Percentiles rank a stretch among this genome's conserved stretches.
Evolutionary conservation across 305 asterid genomes (phyloP).

Genomic region (Withania somnifera): DNA sequence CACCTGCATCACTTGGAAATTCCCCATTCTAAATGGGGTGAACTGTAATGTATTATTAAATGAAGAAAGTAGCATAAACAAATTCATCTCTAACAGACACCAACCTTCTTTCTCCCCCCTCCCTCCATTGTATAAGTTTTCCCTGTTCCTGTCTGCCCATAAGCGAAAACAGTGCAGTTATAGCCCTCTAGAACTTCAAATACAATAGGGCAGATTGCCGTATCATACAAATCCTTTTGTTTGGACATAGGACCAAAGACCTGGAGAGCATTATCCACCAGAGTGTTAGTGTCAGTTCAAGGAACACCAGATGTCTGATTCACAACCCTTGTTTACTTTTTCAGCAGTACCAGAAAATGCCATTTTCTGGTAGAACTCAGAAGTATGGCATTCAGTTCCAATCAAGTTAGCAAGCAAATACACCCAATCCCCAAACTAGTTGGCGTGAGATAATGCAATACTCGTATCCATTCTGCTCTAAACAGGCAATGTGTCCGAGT

Average conservation of each 20-base stretch:
- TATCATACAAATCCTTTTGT: constrained; percentile 88
- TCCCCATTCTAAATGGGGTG: constrained; percentile 68
- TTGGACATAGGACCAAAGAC: constrained; percentile 88
- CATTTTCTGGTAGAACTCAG: background rate
- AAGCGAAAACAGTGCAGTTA: constrained; percentile 96
- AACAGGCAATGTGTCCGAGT: background rate
- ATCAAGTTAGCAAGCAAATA: background rate
- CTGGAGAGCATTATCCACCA: constrained; percentile 28
- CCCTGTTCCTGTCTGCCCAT: constrained; percentile 99
- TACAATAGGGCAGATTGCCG: constrained; percentile 79
- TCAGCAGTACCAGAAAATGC: background rate
- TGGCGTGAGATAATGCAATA: background rate
- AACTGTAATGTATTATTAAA: constrained; percentile 6
- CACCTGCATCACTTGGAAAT: constrained; percentile 95
- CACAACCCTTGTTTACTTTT: background rate
- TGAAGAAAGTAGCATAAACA: background rate
- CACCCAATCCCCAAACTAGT: background rate
- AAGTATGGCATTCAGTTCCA: background rate
- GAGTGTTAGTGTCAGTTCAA: background rate
- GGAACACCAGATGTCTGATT: background rate
- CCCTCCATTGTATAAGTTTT: constrained; percentile 99
- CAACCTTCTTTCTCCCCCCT: constrained; percentile 90
- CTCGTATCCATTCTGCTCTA: background rate
- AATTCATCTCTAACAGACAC: background rate
- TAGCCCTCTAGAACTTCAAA: constrained; percentile 94